Base-by-base conservation (phyloP, 805 yeast genomes). In the Torulaspora gathmanii region DNA sequence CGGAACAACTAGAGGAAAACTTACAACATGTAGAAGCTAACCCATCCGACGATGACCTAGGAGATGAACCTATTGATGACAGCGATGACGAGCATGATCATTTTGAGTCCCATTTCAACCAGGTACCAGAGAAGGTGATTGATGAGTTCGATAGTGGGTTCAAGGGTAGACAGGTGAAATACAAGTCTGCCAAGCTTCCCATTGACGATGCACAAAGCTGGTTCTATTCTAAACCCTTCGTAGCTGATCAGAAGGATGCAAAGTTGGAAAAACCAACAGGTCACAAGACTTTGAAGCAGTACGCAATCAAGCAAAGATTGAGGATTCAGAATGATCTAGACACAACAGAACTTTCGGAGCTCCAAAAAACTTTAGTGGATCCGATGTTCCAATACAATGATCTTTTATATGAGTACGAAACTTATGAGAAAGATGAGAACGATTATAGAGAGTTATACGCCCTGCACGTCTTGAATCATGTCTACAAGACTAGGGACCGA, bases 401-500 rank as follows among this genome's bases (percentile, higher is more conserved):
- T 61, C 60, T 90, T 1, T 67, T 80, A 13, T 77, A 73, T 49
- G 86, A 88, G 15, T 76, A 75, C 50, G 67, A 74, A 31, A 65
- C 72, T 5, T 72, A 70, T 60, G 61, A 51, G 8, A 68, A 71
- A n/a, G 78, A 79, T 49, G 74, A 71, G 12, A 54, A 67, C 2
- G 70, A 70, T 33, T 78, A 89, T 57, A 78, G 81, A 57, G 78
- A 78, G 49, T 63, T 86, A 28, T 86, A 86, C 64, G 61, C 74
- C 0, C 59, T 86, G 48, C 99, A 91, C 67, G 75, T 77, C 4
- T 62, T 89, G 44, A 91, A 93, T 57, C 99, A 91, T 63, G 68
- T 93, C 26, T 78, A 72, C 67, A 89, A 90, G 65, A 87, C 97
- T 0, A 76, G 96, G 58, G 97, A 89, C 64, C 69, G 81, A n/a